A percentile compares a stretch with the other conserved stretches of the same genome.
phyloP scores from a whole-genome alignment of 1,284 basidiomycete genomes.

The Ceratobasidium sp. region DNA sequence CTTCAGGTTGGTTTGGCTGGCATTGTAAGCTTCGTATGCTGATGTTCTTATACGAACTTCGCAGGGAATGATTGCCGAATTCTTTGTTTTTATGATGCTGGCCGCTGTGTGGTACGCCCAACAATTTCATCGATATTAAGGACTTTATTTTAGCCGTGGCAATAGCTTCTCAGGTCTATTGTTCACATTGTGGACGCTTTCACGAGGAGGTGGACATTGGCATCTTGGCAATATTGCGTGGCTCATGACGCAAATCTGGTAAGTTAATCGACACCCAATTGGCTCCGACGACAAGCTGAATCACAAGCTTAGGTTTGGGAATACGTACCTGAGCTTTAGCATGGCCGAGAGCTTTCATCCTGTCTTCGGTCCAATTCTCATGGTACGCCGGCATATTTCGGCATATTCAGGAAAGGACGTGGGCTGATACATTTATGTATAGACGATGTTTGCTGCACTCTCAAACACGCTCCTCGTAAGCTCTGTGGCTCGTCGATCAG shows the following conservation, averaged over 20 bases:
- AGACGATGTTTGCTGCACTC: constrained; percentile 79
- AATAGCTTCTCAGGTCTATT: constrained; percentile 82
- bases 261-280: constrained; percentile 59
- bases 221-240: constrained; percentile 77
- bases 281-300: constrained; percentile 2
- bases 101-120: constrained; percentile 73
- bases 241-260: constrained; percentile 76
- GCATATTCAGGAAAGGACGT: not conserved
- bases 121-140: not conserved
- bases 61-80: constrained; percentile 71
- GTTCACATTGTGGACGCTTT: constrained; percentile 84
- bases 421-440: constrained; percentile 17
- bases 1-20: not conserved
- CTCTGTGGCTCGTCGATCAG: constrained; percentile 3
- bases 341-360: constrained; percentile 85
- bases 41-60: constrained; percentile 7
- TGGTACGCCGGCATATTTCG: constrained; percentile 63
- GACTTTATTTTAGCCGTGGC: not conserved
- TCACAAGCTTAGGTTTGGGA: constrained; percentile 58
- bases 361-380: constrained; percentile 85
- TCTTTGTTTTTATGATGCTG: constrained; percentile 87
- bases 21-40: not conserved
- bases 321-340: constrained; percentile 78
- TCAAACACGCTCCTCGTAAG: constrained; percentile 80
- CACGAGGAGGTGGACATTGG: constrained; percentile 66